These are phyloP conservation scores for Aspergillus glaucus DNA, from an alignment of 2,329 filamentous ascomycete genomes.

Conservation along the genomic window DNA sequence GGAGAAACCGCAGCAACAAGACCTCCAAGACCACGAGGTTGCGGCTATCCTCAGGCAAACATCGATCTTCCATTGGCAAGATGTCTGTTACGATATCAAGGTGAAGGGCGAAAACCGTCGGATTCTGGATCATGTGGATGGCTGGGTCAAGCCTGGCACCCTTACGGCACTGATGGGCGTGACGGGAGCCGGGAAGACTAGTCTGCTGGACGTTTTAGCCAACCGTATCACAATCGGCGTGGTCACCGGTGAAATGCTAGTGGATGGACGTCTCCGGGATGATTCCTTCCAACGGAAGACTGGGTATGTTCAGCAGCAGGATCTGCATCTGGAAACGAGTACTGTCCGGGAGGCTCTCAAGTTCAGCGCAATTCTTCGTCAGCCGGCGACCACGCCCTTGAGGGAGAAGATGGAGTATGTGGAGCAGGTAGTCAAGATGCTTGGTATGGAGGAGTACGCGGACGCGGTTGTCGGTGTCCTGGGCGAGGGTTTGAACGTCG, in stretches of 20 bases:
- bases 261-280: conserved; percentile 66
- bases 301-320: conserved; percentile 70
- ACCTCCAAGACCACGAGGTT: conserved; percentile 59
- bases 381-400: conserved; percentile 64
- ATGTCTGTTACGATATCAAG: conserved; percentile 74
- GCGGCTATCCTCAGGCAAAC: conserved; percentile 67
- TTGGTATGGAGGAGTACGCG: conserved; percentile 83
- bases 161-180: conserved; percentile 86
- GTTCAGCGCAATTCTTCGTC: conserved; percentile 77
- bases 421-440: conserved; percentile 77
- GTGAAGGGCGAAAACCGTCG: conserved; percentile 68
- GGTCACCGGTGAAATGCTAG: conserved; percentile 75
- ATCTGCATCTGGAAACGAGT: conserved; percentile 74
- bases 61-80: conserved; percentile 74
- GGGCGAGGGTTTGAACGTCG: conserved; percentile 62
- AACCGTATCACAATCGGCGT: conserved; percentile 80
- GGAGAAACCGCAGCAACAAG: conserved; percentile 58
- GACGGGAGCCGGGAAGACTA: conserved; percentile 84
- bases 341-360: conserved; percentile 81
- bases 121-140: conserved; percentile 77
- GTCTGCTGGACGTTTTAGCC: conserved; percentile 75
- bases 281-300: conserved; percentile 59
- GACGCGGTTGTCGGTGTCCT: conserved; percentile 83
- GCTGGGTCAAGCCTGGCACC: conserved; percentile 88
- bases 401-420: conserved; percentile 78